Evolutionary conservation across 139 green algal species (phyloP), one percentile per base, ranked within the genome.

Genomic region (Auxenochlorella pyrenoidosa): DNA sequence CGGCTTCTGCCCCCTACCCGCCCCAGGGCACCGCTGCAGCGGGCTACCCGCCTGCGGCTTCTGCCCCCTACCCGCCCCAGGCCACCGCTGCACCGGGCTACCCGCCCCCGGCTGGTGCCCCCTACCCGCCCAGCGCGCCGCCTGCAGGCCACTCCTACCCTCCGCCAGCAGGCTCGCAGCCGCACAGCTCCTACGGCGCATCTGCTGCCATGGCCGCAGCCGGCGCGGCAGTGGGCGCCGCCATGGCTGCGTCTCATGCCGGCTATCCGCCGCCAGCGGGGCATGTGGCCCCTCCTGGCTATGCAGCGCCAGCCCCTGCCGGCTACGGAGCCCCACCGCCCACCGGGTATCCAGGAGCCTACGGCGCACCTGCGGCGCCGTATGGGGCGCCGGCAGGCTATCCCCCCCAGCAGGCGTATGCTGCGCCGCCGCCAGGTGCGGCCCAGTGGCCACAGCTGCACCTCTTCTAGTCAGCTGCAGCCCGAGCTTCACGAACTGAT

Each of bases 301-400:
- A 36, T 26, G 0, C 30, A 68, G 66, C 32, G 75, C 44, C 75
- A 4, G 75, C 75, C 13, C 30, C 79, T 26, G 18, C 79, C 5
- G 54, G 58, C 0, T 84, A 84, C 24, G 79, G 79, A 24, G 79
- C 79, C 0, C 77, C 77, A 30, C n/a, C 77, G 36, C 21, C n/a
- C 34, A 12, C 34, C 34, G n/a, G 13, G 1, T 75, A 75, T 28
- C 40, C 73, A 3, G 36, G 8, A 18, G 43, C 76, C 2, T 59
- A 73, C 51, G 59, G 75, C 5, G 26, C 75, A 18, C 40, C 75
- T 22, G 21, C 79, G 28, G 8, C 77, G 34, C 77, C 51, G 0
- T 83, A 83, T 44, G 77, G 77, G 32, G 77, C 77, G 5, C 79
- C 78, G 24, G 32, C 79, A 19, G n/a, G 13, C 12, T 75, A 75